Conservation (phyloP, 345 rosid species). For the thale cress (Arabidopsis thaliana) region DNA sequence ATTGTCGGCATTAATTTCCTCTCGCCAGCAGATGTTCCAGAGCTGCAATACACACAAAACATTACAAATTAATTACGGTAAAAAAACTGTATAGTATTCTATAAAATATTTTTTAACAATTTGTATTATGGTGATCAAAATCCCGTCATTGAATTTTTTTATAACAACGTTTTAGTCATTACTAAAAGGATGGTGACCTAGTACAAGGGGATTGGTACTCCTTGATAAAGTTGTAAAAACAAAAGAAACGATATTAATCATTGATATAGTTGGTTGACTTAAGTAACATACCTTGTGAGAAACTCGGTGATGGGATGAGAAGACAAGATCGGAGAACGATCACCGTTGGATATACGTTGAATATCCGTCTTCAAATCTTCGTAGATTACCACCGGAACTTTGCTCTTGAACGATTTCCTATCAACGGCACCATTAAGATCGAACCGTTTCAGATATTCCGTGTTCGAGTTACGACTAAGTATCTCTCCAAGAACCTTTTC, state of each 20-base stretch:
- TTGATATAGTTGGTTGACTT: not conserved
- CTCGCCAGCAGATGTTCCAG: constrained; percentile 99
- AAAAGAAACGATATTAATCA: not conserved
- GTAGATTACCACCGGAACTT: constrained; percentile 65
- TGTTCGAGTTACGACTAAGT: constrained; percentile 57
- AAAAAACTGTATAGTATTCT: not conserved
- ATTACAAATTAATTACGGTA: not conserved
- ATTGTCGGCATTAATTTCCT: constrained; percentile 94
- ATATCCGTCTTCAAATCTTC: constrained; percentile 76
- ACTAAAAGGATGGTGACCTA: too few relatives aligned
- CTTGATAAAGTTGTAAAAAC: too few relatives aligned
- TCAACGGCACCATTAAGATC: constrained; percentile 61
- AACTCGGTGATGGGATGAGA: constrained; percentile 76
- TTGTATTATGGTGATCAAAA: too few relatives aligned
- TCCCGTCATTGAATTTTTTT: too few relatives aligned
- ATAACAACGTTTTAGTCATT: too few relatives aligned
- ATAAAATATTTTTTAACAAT: too few relatives aligned
- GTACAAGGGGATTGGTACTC: too few relatives aligned
- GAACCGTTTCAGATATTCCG: constrained; percentile 67
- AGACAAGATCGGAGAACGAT: constrained; percentile 71
- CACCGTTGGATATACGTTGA: constrained; percentile 79
- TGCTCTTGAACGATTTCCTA: constrained; percentile 59
- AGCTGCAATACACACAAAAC: constrained; percentile 50
- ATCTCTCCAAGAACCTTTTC: constrained; percentile 61
- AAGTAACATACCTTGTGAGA: constrained; percentile 63